Evolutionary conservation across 768 basidiomycete species (phyloP), one percentile per base, ranked within the genome.

Genomic region (Podaxis sp.): DNA sequence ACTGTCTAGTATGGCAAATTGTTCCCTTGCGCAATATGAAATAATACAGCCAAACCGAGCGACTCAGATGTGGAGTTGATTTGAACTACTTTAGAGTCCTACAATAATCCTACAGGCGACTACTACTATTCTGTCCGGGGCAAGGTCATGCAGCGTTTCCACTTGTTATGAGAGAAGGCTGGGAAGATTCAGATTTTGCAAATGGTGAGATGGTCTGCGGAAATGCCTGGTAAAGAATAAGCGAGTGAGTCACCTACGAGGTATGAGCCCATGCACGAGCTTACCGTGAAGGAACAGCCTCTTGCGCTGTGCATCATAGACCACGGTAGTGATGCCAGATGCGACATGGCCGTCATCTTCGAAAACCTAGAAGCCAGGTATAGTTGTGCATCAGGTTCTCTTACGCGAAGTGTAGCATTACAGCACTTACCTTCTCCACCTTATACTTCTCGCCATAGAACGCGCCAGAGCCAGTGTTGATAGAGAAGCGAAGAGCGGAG

Each of bases 271-370:
- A 8, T 7, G n/a, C 1, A 8, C 8, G 28, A 48, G 67, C 80
- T 61, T 70, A 87, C 89, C 88, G 67, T 84, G 82, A 64, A 90
- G 68, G 71, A 83, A 91, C 19, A 91, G 68, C 39, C 68, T 76
- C 19, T 74, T 72, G 53, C 84, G 76, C 65, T 80, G 67, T 2
- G 81, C 71, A 67, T 89, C 87, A 66, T 87, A 82, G 15, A 77
- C 85, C 2, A 74, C 87, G 1, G 81, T 76, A 1, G 90, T 92
- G 39, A 79, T 75, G 6, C 81, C 85, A 15, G 83, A 83, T 11
- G 83, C 82, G 26, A 87, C 55, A 2, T 69, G 74, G 8, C 90
- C 89, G 63, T 86, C 77, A 70, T 92, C 88, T 70, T 90, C 86
- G 63, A 92, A 90, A 9, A 84, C 77, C 87, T 90, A 65, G 4